These are phyloP conservation scores for Porcisia deanei DNA, from an alignment of 208 protist species.

Conservation along the genomic window DNA sequence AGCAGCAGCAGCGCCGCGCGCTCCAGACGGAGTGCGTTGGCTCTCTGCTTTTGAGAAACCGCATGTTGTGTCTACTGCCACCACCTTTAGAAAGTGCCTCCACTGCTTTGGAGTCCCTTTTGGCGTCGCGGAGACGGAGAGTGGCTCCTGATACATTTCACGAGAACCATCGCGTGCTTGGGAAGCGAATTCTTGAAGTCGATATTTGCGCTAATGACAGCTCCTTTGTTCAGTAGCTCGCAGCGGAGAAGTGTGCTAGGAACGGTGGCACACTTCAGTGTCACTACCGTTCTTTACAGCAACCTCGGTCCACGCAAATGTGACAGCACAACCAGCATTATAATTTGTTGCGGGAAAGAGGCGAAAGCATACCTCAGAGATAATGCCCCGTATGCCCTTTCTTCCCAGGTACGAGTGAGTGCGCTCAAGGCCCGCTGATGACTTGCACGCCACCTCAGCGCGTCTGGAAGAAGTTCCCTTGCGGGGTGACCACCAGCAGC, in stretches of 20 bases:
- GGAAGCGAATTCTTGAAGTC: slow-evolving; percentile 31
- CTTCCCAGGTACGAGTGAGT: slow-evolving; percentile 73
- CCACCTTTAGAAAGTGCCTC: slow-evolving; percentile 22
- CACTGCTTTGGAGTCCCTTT: slow-evolving; percentile 31
- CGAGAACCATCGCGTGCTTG: slow-evolving; percentile 51
- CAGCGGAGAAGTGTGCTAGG: slow-evolving; percentile 39
- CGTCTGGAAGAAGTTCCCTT: slow-evolving; percentile 43
- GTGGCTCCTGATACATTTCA: slow-evolving; percentile 47
- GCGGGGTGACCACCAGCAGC: slow-evolving; percentile 40
- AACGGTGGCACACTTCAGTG: slow-evolving; percentile 26
- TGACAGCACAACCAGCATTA: slow-evolving; percentile 22
- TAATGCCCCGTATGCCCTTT: slow-evolving; percentile 77
- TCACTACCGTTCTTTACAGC: slow-evolving; percentile 34
- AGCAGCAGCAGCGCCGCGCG: slow-evolving; percentile 25
- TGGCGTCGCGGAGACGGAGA: slow-evolving; percentile 35
- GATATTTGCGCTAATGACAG: slow-evolving; percentile 37
- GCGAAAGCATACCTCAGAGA: slow-evolving; percentile 55
- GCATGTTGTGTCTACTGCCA: slow-evolving; percentile 14
- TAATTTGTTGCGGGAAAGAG: slow-evolving; percentile 31
- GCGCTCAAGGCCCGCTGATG: slow-evolving; percentile 71
- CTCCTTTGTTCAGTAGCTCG: slow-evolving; percentile 46
- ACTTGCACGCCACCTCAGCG: slow-evolving; percentile 57
- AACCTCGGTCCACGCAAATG: slow-evolving; percentile 32
- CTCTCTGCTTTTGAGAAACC: slow-evolving; percentile 29
- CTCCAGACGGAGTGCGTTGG: slow-evolving; percentile 30